These are phyloP conservation scores for Lepiota brunneoincarnata DNA, from an alignment of 768 basidiomycete genomes.

Conservation along the genomic window DNA sequence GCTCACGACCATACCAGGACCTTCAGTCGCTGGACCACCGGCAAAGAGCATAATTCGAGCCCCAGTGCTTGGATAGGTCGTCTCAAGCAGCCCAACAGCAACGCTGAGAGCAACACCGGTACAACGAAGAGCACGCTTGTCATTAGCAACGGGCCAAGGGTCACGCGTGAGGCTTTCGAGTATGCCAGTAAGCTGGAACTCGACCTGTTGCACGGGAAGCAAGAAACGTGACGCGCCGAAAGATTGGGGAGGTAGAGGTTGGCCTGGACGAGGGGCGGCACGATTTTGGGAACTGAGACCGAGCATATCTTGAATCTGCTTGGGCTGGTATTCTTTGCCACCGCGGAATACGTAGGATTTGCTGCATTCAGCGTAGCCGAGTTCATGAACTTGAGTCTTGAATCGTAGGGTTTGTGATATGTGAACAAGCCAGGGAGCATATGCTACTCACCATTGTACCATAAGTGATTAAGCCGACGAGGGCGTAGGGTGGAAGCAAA, in stretches of 20 bases:
- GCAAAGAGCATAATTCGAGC: conserved; percentile 95
- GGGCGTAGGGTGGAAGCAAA: conserved; percentile 88
- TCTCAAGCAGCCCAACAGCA: conserved; percentile 90
- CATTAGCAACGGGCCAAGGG: conserved; percentile 96
- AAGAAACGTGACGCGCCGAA: conserved; percentile 90
- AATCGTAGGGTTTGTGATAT: not conserved
- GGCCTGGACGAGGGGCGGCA: conserved; percentile 83
- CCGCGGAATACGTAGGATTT: conserved; percentile 99
- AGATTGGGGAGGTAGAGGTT: conserved; percentile 74
- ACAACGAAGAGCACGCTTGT: conserved; percentile 90
- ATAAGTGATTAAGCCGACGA: conserved; percentile 94
- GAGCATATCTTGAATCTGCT: conserved; percentile 99
- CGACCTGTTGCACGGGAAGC: conserved; percentile 87
- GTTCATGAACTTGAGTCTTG: conserved; percentile 98
- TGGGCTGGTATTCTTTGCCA: conserved; percentile 92
- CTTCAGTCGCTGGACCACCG: conserved; percentile 94
- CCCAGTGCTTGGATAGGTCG: conserved; percentile 93
- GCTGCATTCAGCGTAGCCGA: conserved; percentile 92
- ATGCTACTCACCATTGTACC: conserved; percentile 84
- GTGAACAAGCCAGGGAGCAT: not conserved
- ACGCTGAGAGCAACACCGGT: conserved; percentile 94
- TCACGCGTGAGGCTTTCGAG: conserved; percentile 85
- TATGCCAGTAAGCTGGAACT: conserved; percentile 94
- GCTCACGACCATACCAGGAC: conserved; percentile 94
- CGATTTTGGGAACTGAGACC: conserved; percentile 77